Evolutionary conservation across 2,329 filamentous ascomycete genomes (phyloP).

Genomic region (Curvularia verruculosa): DNA sequence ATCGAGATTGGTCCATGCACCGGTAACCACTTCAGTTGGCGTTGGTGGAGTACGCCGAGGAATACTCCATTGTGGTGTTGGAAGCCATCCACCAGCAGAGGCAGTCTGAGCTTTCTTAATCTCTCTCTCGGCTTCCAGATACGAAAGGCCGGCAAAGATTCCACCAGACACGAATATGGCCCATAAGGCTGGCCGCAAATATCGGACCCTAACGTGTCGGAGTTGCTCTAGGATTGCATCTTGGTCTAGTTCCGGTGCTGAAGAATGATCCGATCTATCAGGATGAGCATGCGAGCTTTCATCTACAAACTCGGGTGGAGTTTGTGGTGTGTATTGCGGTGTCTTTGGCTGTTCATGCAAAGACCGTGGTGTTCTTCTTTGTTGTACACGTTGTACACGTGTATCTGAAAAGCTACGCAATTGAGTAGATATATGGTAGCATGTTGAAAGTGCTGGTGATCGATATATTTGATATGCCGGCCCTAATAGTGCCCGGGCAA

Average conservation of each 20-base stretch:
- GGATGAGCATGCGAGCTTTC: constrained; percentile 4
- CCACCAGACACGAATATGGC: constrained; percentile 35
- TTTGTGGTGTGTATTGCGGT: constrained; percentile 11
- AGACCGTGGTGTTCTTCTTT: constrained; percentile 8
- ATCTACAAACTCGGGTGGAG: constrained; percentile 11
- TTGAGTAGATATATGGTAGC: constrained; percentile 4
- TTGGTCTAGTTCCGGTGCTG: not conserved
- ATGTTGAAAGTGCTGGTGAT: not conserved
- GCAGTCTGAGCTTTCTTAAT: constrained; percentile 28
- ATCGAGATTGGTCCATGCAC: constrained; percentile 32
- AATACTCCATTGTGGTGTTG: constrained; percentile 25
- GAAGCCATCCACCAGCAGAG: constrained; percentile 18
- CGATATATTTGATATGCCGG: constrained; percentile 3
- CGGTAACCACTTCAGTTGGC: constrained; percentile 35
- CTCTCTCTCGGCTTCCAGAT: constrained; percentile 36
- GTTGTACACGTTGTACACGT: constrained; percentile 12
- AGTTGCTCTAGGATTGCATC: constrained; percentile 6
- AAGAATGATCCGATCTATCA: not conserved
- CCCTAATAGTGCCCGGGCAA: constrained; percentile 11
- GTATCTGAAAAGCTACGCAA: constrained; percentile 9
- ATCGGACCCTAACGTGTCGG: constrained; percentile 28
- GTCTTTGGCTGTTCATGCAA: constrained; percentile 11
- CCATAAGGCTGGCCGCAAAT: constrained; percentile 40
- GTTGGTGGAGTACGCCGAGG: constrained; percentile 27
- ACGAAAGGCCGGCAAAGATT: constrained; percentile 38